Evolutionary conservation across 2,329 filamentous ascomycete species (phyloP), one percentile per base, ranked within the genome.

Genomic region (Aspergillus thermomutatus): DNA sequence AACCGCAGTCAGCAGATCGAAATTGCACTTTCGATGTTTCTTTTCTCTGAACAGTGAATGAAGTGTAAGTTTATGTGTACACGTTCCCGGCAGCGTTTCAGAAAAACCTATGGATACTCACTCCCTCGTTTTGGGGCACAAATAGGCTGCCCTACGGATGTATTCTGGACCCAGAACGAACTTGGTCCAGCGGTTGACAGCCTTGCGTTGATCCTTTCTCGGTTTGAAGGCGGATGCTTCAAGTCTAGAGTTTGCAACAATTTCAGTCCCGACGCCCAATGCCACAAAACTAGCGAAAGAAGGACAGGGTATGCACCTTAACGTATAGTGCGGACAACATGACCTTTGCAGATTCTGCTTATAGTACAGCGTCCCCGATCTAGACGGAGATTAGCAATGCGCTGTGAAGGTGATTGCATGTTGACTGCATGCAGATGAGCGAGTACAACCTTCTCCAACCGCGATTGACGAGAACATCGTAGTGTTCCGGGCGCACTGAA

Each of bases 281-380:
- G 17, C 19, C 19, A 21, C 19, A 48, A 31, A 50, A 2, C n/a
- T 23, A 28, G 28, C 17, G 23, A 8, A 37, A 21, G n/a, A n/a
- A 28, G 17, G 41, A 55, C 61, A 6, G 21, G 23, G 43, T 46
- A 46, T 21, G 26, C 57, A 78, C 75, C 78, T 76, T 60, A 81
- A 71, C 11, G 79, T 80, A 62, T 81, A 97, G 69, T 97, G 92
- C 47, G 92, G 92, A 72, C 94, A 99, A 69, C 94, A 99, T 60
- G 91, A 90, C 55, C 86, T 81, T 57, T 83, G 82, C 66, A 91
- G 87, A 72, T 81, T 79, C 61, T 76, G 79, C 63, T 80, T 80
- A 64, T 81, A 81, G 65, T 79, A 80, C 49, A 79, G 69, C 10
- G 72, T 76, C 2, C 79, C 79, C 41, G 79, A 80, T 61, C 79